These are phyloP conservation scores for Paramyrothecium roridum DNA, from an alignment of 2,329 filamentous ascomycete genomes.

Conservation along the genomic window DNA sequence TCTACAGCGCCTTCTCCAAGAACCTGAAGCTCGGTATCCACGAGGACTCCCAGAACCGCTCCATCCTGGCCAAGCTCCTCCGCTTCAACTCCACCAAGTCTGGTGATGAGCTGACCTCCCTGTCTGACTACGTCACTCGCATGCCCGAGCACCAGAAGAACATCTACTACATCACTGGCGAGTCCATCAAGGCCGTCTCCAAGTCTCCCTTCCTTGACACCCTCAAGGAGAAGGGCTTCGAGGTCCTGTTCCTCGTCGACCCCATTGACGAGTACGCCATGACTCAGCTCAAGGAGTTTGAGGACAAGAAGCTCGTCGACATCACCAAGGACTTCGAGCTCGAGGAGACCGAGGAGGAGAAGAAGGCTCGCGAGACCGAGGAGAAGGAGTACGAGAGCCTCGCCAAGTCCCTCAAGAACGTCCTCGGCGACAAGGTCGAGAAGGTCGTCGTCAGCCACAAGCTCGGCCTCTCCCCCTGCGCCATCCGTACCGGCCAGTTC, in stretches of 20 bases:
- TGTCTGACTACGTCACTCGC: conserved; percentile 96
- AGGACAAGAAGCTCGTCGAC: conserved; percentile 99
- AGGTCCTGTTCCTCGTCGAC: conserved; percentile 98
- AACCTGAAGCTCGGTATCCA: conserved; percentile 99
- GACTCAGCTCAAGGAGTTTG: conserved; percentile 99
- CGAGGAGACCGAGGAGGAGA: conserved; percentile 99
- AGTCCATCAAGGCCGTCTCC: conserved; percentile 96
- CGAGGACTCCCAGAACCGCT: conserved; percentile 98
- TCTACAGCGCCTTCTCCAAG: conserved; percentile 99
- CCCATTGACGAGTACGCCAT: conserved; percentile 99
- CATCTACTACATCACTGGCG: conserved; percentile 99
- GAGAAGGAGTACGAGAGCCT: conserved; percentile 98
- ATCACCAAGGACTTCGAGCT: conserved; percentile 99
- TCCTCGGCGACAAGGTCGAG: conserved; percentile 98
- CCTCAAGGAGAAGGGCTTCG: conserved; percentile 98
- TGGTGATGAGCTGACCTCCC: conserved; percentile 90
- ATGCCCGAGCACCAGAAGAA: conserved; percentile 99
- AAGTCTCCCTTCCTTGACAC: conserved; percentile 99
- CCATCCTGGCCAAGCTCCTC: conserved; percentile 90
- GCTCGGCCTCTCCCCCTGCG: conserved; percentile 89
- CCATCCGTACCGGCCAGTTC: conserved; percentile 99
- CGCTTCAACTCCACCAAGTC: conserved; percentile 99
- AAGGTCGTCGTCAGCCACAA: conserved; percentile 99
- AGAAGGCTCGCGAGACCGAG: conserved; percentile 89
- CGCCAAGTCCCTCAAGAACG: conserved; percentile 97